A percentile compares a stretch with the other conserved stretches of the same genome.
Conservation (phyloP, 106 monocot species). For the Alisma plantagoaquatica region DNA sequence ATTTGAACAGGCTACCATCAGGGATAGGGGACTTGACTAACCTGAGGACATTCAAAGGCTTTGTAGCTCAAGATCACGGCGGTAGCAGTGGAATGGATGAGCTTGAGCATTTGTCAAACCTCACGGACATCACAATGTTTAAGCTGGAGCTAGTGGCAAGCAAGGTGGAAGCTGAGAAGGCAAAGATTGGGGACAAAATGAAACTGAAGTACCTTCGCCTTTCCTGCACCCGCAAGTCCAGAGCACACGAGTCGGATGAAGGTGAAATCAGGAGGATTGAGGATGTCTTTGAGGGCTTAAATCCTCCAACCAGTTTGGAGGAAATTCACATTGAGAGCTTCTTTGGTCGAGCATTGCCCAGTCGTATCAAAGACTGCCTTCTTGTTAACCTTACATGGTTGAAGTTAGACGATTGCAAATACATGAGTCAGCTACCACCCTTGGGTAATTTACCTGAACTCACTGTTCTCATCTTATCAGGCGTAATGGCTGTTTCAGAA, state of each 20-base stretch:
- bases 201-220: slow-evolving; percentile 13
- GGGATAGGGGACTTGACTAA: slow-evolving; percentile 21
- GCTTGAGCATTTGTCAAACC: slow-evolving; percentile 15
- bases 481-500: slow-evolving; percentile 1
- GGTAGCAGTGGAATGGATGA: slow-evolving; percentile 19
- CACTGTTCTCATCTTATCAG: slow-evolving; percentile 7
- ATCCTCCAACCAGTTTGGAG: slow-evolving; percentile 13
- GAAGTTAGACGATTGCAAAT: slow-evolving; percentile 5
- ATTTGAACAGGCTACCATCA: slow-evolving; percentile 13
- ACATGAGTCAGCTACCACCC: slow-evolving; percentile 14
- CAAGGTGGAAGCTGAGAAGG: not conserved
- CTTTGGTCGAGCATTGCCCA: slow-evolving; percentile 10
- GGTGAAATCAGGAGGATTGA: too few species aligned
- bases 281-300: slow-evolving; percentile 18
- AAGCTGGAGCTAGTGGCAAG: slow-evolving; percentile 15
- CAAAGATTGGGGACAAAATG: slow-evolving; percentile 8
- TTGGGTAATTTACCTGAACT: slow-evolving; percentile 18
- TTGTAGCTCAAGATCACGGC: slow-evolving; percentile 6
- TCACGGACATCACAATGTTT: slow-evolving; percentile 13
- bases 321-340: slow-evolving; percentile 13
- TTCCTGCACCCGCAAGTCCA: not conserved
- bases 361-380: slow-evolving; percentile 1
- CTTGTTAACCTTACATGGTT: slow-evolving; percentile 14
- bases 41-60: slow-evolving; percentile 11
- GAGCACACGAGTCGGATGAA: not conserved